Evolutionary conservation across 2,329 filamentous ascomycete species (phyloP).

Genomic region (Fusarium sp.): DNA sequence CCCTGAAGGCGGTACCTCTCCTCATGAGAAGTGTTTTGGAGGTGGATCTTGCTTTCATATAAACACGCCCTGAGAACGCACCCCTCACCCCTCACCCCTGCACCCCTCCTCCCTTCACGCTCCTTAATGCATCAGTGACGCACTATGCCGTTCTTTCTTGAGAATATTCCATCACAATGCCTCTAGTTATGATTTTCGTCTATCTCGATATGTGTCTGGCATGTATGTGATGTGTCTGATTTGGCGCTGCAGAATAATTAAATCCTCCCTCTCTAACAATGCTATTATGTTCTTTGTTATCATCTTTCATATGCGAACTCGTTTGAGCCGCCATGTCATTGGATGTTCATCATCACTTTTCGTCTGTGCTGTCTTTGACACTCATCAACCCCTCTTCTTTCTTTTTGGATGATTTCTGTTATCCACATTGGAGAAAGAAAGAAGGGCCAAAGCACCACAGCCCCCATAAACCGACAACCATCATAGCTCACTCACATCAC

Average conservation of each 20-base stretch:
- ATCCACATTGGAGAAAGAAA: not conserved
- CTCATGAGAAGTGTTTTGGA: not conserved
- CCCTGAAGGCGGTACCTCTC: not conserved
- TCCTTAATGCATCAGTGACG: conserved; percentile 24
- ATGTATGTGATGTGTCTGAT: conserved; percentile 18
- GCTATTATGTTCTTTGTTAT: not conserved
- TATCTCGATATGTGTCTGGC: conserved; percentile 12
- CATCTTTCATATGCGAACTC: not conserved
- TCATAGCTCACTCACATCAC: not conserved
- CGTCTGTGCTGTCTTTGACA: not conserved
- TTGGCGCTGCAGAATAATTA: not conserved
- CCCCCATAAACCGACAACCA: conserved; percentile 2
- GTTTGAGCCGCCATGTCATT: not conserved
- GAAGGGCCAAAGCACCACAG: conserved; percentile 27
- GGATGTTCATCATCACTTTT: not conserved
- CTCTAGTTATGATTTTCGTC: conserved; percentile 6
- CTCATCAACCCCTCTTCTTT: not conserved
- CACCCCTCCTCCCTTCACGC: not conserved
- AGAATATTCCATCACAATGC: conserved; percentile 13
- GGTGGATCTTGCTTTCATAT: not conserved
- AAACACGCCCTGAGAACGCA: not conserved
- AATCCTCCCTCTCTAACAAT: not conserved
- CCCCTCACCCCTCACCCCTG: not conserved
- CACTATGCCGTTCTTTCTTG: conserved; percentile 18
- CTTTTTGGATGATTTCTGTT: not conserved